Percentiles rank a stretch among this genome's conserved stretches.
Conservation (phyloP, 345 rosid species). For the Arabidopsis thaliana region TAIR10.1 NC_003075.7:678501-679000, state of each 20-base stretch:
- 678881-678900: not conserved
- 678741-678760: slow-evolving; percentile 64
- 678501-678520: not conserved
- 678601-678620: slow-evolving; percentile 63
- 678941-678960: slow-evolving; percentile 80
- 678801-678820: slow-evolving; percentile 90
- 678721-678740: not conserved
- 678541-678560: not conserved
- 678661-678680: slow-evolving; percentile 62
- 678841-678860: not conserved
- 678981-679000: slow-evolving; percentile 88
- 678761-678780: slow-evolving; percentile 88
- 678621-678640: slow-evolving; percentile 69
- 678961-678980: slow-evolving; percentile 77
- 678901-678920: not conserved
- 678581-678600: slow-evolving; percentile 93
- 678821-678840: slow-evolving; percentile 74
- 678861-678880: not conserved
- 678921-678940: slow-evolving; percentile 96
- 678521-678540: not conserved
- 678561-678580: slow-evolving; percentile 75
- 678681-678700: not conserved
- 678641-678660: slow-evolving; percentile 88
- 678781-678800: slow-evolving; percentile 87
- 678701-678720: not conserved